Evolutionary conservation across 106 monocot genomes (phyloP), one percentile per base, ranked within the genome.

Genomic region (Dendrobium catenatum): DNA sequence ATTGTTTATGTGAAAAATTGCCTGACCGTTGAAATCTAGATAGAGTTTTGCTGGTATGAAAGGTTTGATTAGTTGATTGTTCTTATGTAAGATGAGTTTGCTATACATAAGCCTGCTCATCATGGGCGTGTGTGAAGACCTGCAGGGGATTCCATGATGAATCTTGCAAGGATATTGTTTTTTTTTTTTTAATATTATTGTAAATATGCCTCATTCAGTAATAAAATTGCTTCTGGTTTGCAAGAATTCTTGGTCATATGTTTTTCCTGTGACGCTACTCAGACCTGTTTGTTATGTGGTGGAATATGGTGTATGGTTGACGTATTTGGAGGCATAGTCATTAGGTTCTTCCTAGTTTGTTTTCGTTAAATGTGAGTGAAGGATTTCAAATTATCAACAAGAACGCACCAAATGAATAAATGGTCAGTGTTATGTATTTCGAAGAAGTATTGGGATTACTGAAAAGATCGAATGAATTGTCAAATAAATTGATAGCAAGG

Each of bases 1-100:
- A 73, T 73, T 73, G 73, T 73, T 73, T 73, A 8, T 33, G 33
- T 73, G 73, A 73, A 42, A 41, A 40, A 19, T 42, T 73, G 41
- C 7, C 2, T 51, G 51, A 16, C 13, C 15, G 2, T 18, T 73
- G 33, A 73, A 33, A 18, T 13, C 9, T 73, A 6, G 3, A 61
- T 73, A n/a, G 20, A 61, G 6, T 6, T 22, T 61, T 61, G 61
- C n/a, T 61, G 19, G 61, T 22, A 22, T 61, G 61, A 22, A 22
- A 61, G 22, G 61, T 22, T 61, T 61, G 61, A 54, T 54, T 6
- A 54, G 54, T 54, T 54, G 9, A 61, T n/a, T 61, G n/a, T 61
- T 24, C 2, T 61, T 61, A 22, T 61, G 61, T 22, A 61, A 19
- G 61, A 61, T 22, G 61, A 61, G n/a, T 24, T 61, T 61, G 22